Base-by-base conservation (phyloP, 2,329 filamentous ascomycete genomes). In the Pseudocercospora fuligena region DNA sequence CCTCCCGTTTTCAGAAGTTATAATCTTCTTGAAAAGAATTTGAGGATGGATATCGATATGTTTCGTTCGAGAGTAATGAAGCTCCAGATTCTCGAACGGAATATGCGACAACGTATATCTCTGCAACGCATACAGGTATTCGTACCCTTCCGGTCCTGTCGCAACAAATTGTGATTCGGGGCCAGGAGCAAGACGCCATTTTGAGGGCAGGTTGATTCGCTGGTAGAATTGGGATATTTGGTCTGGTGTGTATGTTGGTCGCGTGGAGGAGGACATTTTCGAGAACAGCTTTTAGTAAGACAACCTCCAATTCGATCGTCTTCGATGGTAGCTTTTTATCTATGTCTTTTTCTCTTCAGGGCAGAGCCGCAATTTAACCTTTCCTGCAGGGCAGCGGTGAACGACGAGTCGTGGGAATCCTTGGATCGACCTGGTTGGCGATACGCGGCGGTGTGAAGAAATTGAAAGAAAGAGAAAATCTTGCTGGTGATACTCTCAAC, bases 81-180 rank as follows among this genome's bases (percentile, higher is more conserved):
- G 75, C 0, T 77, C 79, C 19, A 88, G 76, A 67, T 87, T 88
- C 12, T 87, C 86, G 76, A 87, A 89, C 0, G 86, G 84, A 8
- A 88, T 79, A 14, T 78, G 73, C 19, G 77, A 76, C 3, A 88
- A 74, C 14, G 63, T 68, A 61, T 73, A 67, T 5, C 67, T 68
- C 40, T 75, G 70, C 9, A 78, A 66, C 16, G 69, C 67, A 16
- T 68, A 43, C 8, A 77, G 68, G 29, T 72, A 69, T 36, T 66
- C 68, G 7, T 74, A 68, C 7, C 70, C 73, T 27, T 66, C 47
- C n/a, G 60, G 59, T 29, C 70, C 61, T 14, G 58, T 58, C 2
- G 70, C 61, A 31, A 71, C 53, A 8, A 66, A 63, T 36, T 33
- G 65, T 40, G 61, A 66, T 46, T 66, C 68, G 25, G 69, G 60